Evolutionary conservation across 1,284 basidiomycete genomes (phyloP), one percentile per base, ranked within the genome.

Genomic region (Anthracocystis panici-leucophaei): DNA sequence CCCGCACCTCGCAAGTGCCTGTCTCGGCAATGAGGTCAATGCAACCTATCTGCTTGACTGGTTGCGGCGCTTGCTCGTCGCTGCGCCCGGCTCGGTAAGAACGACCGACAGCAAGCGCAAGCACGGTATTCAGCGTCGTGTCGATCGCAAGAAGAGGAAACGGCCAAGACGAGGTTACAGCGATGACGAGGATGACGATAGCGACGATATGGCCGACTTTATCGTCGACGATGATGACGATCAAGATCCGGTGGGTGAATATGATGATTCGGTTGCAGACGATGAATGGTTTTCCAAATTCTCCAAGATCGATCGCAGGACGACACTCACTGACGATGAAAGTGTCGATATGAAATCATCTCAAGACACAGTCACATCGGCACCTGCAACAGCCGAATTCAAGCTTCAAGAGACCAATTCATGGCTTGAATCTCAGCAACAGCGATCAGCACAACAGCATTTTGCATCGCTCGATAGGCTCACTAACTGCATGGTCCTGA

Each of bases 401-500:
- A 20, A 31, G 4, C n/a, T 20, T 31, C 18, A 11, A 11, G 48
- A n/a, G 48, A 11, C 48, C 16, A 29, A 18, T 9, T 12, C 35
- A 16, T 33, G 20, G 9, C 9, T 20, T 20, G 44, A 46, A 16
- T 1, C 45, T 23, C 48, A 23, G 35, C 50, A 5, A 25, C 41
- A 44, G 8, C n/a, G 23, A 6, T 6, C 59, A 14, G 29, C 11
- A 12, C 61, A 29, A 11, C 41, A 5, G 14, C 50, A 25, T 2
- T 56, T 59, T 27, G 38, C 62, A 29, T 57, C 58, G 9, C 46
- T 71, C 7, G 49, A 62, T 5, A 53, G n/a, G 27, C 68, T 80
- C 12, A 75, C 73, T 2, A 81, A 84, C 62, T 80, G 80, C 69
- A 75, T 83, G 18, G 27, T 99, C 2, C 89, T 99, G 27, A 82